These are phyloP conservation scores for Nicotiana noctiflora DNA, from an alignment of 257 asterid genomes.

Conservation along the genomic window DNA sequence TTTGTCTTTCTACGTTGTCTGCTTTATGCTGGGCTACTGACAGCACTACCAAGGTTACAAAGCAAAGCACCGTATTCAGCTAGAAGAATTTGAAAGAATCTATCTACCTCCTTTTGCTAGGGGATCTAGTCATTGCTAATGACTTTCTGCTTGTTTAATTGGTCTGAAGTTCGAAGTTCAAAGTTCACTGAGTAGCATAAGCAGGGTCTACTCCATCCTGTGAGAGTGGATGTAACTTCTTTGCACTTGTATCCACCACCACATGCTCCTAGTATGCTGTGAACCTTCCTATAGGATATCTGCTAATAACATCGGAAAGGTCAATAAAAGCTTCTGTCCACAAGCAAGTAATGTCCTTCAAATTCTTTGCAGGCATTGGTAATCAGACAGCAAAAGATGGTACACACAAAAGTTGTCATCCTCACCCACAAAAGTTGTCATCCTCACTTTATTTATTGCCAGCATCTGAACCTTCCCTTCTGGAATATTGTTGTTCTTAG, in stretches of 20 bases:
- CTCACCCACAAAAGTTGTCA: slow-evolving; percentile 54
- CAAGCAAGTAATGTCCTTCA: slow-evolving; percentile 37
- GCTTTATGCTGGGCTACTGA: slow-evolving; percentile 11
- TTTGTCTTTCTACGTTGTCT: slow-evolving; percentile 20
- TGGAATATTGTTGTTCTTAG: slow-evolving; percentile 71
- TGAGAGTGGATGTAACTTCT: slow-evolving; percentile 46
- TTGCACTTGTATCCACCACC: slow-evolving; percentile 49
- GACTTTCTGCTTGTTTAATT: slow-evolving; percentile 32
- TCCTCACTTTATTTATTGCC: slow-evolving; percentile 76
- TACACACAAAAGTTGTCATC: too few relatives aligned
- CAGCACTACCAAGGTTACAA: slow-evolving; percentile 42
- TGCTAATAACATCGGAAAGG: slow-evolving; percentile 43
- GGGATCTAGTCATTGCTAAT: slow-evolving; percentile 54
- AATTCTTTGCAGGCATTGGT: slow-evolving; percentile 59
- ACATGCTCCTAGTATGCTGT: slow-evolving; percentile 60
- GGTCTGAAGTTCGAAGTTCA: slow-evolving; percentile 28
- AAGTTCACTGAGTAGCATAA: slow-evolving; percentile 23
- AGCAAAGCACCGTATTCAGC: slow-evolving; percentile 68
- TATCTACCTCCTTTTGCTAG: slow-evolving; percentile 63
- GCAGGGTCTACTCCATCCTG: slow-evolving; percentile 36
- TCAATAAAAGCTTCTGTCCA: slow-evolving; percentile 60
- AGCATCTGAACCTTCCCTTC: slow-evolving; percentile 75
- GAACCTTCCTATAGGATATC: slow-evolving; percentile 32
- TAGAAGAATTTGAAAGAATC: slow-evolving; percentile 68
- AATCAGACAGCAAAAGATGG: slow-evolving; percentile 58